Evolutionary conservation across 345 rosid genomes (phyloP), one percentile per base, ranked within the genome.

Genomic region (Melaleuca alternifolia): DNA sequence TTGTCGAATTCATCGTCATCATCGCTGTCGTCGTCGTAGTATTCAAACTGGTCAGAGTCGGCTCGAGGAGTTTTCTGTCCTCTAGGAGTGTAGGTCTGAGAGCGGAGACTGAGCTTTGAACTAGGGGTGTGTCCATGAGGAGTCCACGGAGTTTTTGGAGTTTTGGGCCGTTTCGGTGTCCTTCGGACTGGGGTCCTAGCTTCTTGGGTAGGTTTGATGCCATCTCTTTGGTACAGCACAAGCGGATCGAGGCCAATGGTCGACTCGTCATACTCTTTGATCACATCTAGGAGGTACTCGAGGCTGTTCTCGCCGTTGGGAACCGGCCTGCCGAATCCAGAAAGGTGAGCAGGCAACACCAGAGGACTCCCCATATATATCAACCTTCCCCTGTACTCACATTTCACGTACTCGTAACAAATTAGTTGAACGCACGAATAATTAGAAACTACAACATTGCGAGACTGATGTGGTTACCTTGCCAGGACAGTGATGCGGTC

Each of bases 281-380:
- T 92, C 41, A 96, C 92, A 83, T 97, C 98, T 5, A 97, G 92
- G 50, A 96, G 94, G 87, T 94, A 94, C 90, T 97, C 99, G 3
- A 92, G 88, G 85, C 90, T 92, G 90, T 93, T 95, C 89, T 95
- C 97, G 1, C 95, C 95, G 52, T 97, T 94, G 7, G 98, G 98
- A 51, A 93, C 86, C 1, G 97, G 93, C 91, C 94, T 91, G 23
- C 97, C 96, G 20, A 95, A 95, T 54, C 93, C 93, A 1, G 92
- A 90, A 84, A 95, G 95, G 88, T 91, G 93, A 0, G 85, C 83
- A 11, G 95, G 90, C 51, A 95, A 90, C 33, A 76, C 87, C 41
- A 84, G 87, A 48, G 98, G 98, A 56, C 92, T 93, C 51, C 97
- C 98, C 88, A 79, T 87, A 50, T 91, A 95, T 20, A 95, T 89